These are phyloP conservation scores for Xanthoparmelia taractica DNA, from an alignment of 495 filamentous ascomycete species.

Conservation along the genomic window DNA sequence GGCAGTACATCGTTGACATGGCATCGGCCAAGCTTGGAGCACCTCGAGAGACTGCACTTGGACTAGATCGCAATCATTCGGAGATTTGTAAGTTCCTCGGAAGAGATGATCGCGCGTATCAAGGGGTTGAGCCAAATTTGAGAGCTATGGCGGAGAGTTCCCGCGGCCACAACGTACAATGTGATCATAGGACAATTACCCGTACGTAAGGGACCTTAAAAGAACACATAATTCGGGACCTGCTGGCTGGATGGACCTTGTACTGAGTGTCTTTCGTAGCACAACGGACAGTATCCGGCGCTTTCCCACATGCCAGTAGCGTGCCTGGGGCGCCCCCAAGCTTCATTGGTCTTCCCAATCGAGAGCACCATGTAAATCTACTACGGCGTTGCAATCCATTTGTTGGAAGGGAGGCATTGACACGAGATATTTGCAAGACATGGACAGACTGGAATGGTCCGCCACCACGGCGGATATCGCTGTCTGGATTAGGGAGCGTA, in stretches of 20 bases:
- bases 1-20: conserved; percentile 7
- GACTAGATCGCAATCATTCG: conserved; percentile 15
- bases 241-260: neutral
- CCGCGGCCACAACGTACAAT: neutral
- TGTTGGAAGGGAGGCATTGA: conserved; percentile 1
- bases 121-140: conserved; percentile 10
- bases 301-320: neutral
- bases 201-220: neutral
- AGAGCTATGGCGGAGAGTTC: neutral
- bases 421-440: neutral
- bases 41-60: conserved; percentile 5
- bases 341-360: neutral
- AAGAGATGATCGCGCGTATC: conserved; percentile 1
- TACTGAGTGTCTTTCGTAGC: neutral
- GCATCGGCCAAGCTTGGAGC: conserved; percentile 9
- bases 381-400: neutral
- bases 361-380: neutral
- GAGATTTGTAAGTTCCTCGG: conserved; percentile 17
- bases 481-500: conserved; percentile 4
- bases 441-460: neutral
- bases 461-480: neutral
- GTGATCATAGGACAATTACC: neutral
- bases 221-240: neutral
- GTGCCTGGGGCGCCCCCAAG: neutral
- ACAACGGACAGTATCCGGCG: neutral